Conservation (phyloP, 1,139 yeast species). For the Groenewaldozyma auringiensis region DNA sequence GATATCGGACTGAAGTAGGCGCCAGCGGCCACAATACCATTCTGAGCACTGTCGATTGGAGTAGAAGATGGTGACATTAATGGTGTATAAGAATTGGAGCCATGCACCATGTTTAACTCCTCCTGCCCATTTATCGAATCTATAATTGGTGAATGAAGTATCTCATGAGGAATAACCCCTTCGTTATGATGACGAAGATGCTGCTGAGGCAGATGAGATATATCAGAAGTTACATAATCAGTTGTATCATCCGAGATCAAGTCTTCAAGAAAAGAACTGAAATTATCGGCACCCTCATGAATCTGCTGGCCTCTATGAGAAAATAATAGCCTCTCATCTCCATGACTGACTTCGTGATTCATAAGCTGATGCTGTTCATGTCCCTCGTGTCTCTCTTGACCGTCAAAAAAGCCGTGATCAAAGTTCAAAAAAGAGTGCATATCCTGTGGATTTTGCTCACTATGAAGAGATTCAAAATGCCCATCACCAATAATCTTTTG, state of each 20-base stretch:
- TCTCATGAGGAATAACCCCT: constrained; percentile 18
- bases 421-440: background rate
- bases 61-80: constrained; percentile 68
- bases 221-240: background rate
- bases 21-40: constrained; percentile 23
- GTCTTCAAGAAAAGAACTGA: background rate
- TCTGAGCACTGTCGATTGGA: constrained; percentile 42
- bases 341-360: too few species aligned
- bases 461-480: background rate
- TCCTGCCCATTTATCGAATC: constrained; percentile 8
- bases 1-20: constrained; percentile 45
- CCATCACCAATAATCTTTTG: background rate
- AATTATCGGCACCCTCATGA: background rate
- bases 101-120: constrained; percentile 6
- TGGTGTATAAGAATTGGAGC: constrained; percentile 47
- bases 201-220: background rate
- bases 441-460: background rate
- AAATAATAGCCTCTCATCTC: background rate
- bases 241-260: background rate
- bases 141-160: constrained; percentile 21
- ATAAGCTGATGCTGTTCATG: too few species aligned
- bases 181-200: constrained; percentile 4
- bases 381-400: too few species aligned
- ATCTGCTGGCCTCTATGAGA: background rate
- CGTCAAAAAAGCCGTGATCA: background rate